Evolutionary conservation across 768 basidiomycete genomes (phyloP), one percentile per base, ranked within the genome.

Genomic region (Suillus spraguei): DNA sequence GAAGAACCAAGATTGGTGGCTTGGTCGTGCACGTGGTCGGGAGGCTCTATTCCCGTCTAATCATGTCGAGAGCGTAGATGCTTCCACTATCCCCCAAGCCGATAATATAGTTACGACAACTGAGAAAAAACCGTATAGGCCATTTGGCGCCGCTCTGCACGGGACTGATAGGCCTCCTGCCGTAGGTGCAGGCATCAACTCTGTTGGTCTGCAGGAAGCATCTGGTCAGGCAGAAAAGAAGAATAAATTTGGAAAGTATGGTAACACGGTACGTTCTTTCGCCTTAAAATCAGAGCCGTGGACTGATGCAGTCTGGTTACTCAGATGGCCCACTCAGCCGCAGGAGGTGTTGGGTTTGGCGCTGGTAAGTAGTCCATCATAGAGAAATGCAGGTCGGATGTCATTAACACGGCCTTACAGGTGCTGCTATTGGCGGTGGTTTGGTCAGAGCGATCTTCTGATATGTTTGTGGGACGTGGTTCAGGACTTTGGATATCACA

Each of bases 1-100:
- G 71, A 90, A 86, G 52, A 94, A 95, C 63, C 80, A 80, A 4
- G 94, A 95, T 73, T 95, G 94, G 94, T 97, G 92, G 93, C 85
- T 83, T 9, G 94, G 94, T 33, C 80, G 75, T 64, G 69, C 82
- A 62, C 82, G 87, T 39, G 88, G 87, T 32, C 81, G 78, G 63
- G 83, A 88, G 61, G 94, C 89, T 5, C 81, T 95, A 42, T 92
- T 95, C 80, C 94, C 94, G 0, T 83, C 89, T 14, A 85, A 85
- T 66, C 84, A 92, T 60, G 90, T 92, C 46, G 86, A 92, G 77
- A 87, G 83, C 69, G 63, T 88, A 35, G 70, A 69, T 28, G 55
- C 63, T 55, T 50, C 58, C 39, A 53, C 42, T 35, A 61, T 16
- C 46, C 65, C 28, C 65, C 56, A 42, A n/a, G 44, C 24, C 1